Base-by-base conservation (phyloP, 495 filamentous ascomycete genomes). In the Cercophora samala region DNA sequence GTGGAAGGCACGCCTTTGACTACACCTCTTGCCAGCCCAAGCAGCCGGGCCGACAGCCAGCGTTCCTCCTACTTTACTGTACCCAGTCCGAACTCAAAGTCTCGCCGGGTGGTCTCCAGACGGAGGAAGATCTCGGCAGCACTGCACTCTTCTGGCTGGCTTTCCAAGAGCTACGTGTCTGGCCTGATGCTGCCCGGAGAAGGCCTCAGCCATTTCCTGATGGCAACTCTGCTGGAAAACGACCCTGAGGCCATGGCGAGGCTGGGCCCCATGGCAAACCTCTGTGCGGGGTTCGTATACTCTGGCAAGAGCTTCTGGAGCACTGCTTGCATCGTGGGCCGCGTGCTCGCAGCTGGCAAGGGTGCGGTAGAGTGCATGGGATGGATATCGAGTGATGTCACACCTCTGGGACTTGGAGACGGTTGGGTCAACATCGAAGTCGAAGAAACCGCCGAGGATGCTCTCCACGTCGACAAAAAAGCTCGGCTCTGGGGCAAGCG, bases 211-310 rank as follows among this genome's bases (percentile, higher is more conserved):
- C 90, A 95, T 70, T 86, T 95, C 60, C 80, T 96, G 37, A 93
- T 96, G 75, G 87, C 88, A 1, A 89, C 91, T 0, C 66, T 95
- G 22, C 72, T 96, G 19, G 92, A 96, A 71, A 92, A 92, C 69
- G 89, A 93, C 69, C 74, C 81, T 5, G 78, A 85, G 18, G 91
- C 88, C 29, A 78, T 94, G 54, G 75, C 81, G 18, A 83, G 70
- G 58, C 81, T 96, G 4, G 92, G 92, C 0, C 81, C 87, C 22
- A 82, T 84, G 55, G 88, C 87, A 2, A 93, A 90, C 74, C 77
- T 96, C 8, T 90, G 89, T 70, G 89, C 90, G n/a, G 92, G 92
- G 4, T 92, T 96, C 70, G 76, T 89, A 8, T 93, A 91, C 71
- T 74, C 71, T 9, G 84, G 81, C 19, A 86, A 85, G 68, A 93